Evolutionary conservation across 768 basidiomycete genomes (phyloP), one percentile per base, ranked within the genome.

Genomic region (Dictyophora rubrovolvata): DNA sequence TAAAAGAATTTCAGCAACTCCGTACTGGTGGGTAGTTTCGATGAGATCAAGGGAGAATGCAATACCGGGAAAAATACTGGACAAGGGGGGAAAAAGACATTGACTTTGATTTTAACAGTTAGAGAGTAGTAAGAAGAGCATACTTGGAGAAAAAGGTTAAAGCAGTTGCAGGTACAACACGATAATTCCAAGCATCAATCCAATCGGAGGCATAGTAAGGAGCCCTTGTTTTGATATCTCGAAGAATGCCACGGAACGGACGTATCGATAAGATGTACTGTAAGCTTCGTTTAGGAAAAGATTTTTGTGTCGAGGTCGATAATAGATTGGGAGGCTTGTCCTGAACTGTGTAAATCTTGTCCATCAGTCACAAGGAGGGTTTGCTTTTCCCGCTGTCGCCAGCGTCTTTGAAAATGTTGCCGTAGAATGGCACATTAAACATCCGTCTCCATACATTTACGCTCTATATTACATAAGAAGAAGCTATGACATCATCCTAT

Each of bases 21-120:
- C 93, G 71, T 96, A 95, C 65, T 91, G 80, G 21, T 83, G 78
- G 1, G 92, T 93, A 0, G 91, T 93, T 69, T 94, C 89, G 69
- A 94, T 95, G 14, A 96, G 74, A 68, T 94, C 91, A 55, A 96
- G 69, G 20, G 91, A 92, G 69, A 96, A 96, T 1, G 94, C 93
- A 49, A 94, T 86, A 9, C 88, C 91, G 16, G 93, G 91, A 17
- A 93, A 76, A n/a, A 93, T 83, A 63, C 87, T 88, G 64, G 46
- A 1, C 14, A 53, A 33, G 5, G 47, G 18, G 49, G n/a, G n/a
- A n/a, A n/a, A n/a, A n/a, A n/a, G n/a, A n/a, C n/a, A n/a, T n/a
- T n/a, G n/a, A n/a, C n/a, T 51, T 35, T 53, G 7, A 36, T 28
- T 52, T 36, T 33, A 48, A 21, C 42, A 36, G 33, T 5, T 57